Percentiles rank a stretch among this genome's conserved stretches.
Conservation (phyloP, 768 basidiomycete genomes). For the Calocera viscosa region DNA sequence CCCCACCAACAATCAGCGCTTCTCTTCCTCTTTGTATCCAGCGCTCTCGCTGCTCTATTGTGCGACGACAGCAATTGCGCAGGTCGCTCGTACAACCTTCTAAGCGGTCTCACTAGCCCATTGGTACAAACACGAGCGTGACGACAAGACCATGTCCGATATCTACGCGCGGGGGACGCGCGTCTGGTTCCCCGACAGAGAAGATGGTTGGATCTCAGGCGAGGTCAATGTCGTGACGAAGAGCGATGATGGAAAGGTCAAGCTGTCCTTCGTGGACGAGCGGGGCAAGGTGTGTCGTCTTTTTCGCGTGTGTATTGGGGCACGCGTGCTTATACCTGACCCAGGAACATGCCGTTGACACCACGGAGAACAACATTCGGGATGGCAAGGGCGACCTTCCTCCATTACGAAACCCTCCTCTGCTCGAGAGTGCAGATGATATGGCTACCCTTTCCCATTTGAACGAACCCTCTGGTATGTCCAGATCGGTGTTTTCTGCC, state of each 20-base stretch:
- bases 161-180: constrained; percentile 20
- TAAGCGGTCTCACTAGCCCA: neutral
- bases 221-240: constrained; percentile 60
- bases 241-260: constrained; percentile 55
- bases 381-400: constrained; percentile 71
- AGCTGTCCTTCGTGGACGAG: constrained; percentile 77
- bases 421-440: constrained; percentile 95
- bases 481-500: neutral
- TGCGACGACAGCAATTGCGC: neutral
- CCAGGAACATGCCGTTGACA: constrained; percentile 68
- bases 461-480: constrained; percentile 88
- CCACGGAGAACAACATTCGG: constrained; percentile 67
- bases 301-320: constrained; percentile 13
- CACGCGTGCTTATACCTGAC: constrained; percentile 8
- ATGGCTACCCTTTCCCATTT: constrained; percentile 94
- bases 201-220: constrained; percentile 86
- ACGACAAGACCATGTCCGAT: constrained; percentile 15
- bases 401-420: constrained; percentile 88
- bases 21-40: neutral
- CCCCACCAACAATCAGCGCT: neutral
- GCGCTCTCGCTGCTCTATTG: neutral
- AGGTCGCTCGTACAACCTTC: neutral
- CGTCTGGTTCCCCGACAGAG: constrained; percentile 74
- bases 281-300: constrained; percentile 61
- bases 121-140: neutral